phyloP scores from a whole-genome alignment of 2,329 filamentous ascomycete species.

The Colletotrichum chlorophyti region DNA sequence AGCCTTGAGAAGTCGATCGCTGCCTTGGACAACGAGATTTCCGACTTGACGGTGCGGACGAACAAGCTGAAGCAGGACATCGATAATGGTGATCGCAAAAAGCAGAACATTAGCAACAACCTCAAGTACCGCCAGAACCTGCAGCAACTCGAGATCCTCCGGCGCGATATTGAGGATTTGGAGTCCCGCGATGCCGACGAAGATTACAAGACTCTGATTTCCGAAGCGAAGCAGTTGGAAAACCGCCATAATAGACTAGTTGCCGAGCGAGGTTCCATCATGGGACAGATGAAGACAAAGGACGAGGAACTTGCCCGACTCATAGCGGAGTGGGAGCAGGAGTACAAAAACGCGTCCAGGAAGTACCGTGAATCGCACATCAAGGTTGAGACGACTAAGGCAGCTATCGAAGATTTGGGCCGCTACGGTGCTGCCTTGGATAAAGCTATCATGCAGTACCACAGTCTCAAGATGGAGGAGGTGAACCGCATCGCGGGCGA shows the following conservation, averaged over 20 bases:
- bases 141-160: slow-evolving; percentile 70
- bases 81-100: slow-evolving; percentile 80
- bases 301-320: slow-evolving; percentile 79
- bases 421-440: slow-evolving; percentile 86
- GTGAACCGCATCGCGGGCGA: slow-evolving; percentile 95
- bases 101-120: slow-evolving; percentile 89
- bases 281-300: slow-evolving; percentile 82
- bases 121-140: slow-evolving; percentile 81
- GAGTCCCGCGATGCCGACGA: slow-evolving; percentile 81
- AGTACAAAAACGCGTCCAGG: slow-evolving; percentile 82
- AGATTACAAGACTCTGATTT: slow-evolving; percentile 77
- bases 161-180: slow-evolving; percentile 74
- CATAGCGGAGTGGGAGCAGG: slow-evolving; percentile 80
- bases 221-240: slow-evolving; percentile 73
- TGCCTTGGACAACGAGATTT: slow-evolving; percentile 71
- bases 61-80: slow-evolving; percentile 82
- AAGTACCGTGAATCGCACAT: slow-evolving; percentile 90
- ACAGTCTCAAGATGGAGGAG: slow-evolving; percentile 96
- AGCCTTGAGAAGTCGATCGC: slow-evolving; percentile 70
- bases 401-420: slow-evolving; percentile 87
- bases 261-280: slow-evolving; percentile 75
- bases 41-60: slow-evolving; percentile 69
- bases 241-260: slow-evolving; percentile 71
- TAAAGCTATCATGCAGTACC: slow-evolving; percentile 97
- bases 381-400: slow-evolving; percentile 89